phyloP scores from a whole-genome alignment of 129 eudicot genomes.

The Rutidosis leptorrhynchoides region DNA sequence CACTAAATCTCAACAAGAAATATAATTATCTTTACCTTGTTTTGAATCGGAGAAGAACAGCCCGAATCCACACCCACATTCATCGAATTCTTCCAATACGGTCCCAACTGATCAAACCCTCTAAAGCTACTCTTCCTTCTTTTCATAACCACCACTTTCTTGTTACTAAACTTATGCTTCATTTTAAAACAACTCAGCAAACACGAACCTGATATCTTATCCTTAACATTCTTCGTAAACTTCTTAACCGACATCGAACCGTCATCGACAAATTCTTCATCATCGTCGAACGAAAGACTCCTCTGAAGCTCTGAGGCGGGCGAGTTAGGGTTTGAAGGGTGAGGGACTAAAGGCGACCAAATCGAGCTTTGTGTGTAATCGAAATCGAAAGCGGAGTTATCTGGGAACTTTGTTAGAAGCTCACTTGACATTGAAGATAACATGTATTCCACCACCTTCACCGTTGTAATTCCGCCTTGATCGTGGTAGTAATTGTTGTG shows the following conservation, averaged over 20 bases:
- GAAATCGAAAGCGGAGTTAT: constrained; percentile 85
- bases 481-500: background rate
- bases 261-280: background rate
- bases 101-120: constrained; percentile 34
- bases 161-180: constrained; percentile 27
- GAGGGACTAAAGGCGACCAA: constrained; percentile 84
- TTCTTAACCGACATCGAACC: constrained; percentile 26
- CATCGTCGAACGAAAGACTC: constrained; percentile 43
- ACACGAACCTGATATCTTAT: constrained; percentile 34
- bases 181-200: constrained; percentile 32
- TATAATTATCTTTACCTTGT: constrained; percentile 33
- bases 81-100: constrained; percentile 9
- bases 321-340: constrained; percentile 28
- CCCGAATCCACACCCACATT: background rate
- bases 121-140: constrained; percentile 24
- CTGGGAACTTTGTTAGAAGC: constrained; percentile 81
- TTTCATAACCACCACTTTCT: constrained; percentile 26
- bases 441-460: constrained; percentile 65
- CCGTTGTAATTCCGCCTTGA: constrained; percentile 16
- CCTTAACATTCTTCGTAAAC: constrained; percentile 30
- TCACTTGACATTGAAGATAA: constrained; percentile 60
- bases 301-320: constrained; percentile 26
- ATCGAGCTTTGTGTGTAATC: constrained; percentile 89
- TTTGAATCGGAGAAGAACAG: constrained; percentile 37
- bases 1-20: background rate